Conservation (phyloP, 73 alveolate genomes). For the Breviolum minutum region DNA sequence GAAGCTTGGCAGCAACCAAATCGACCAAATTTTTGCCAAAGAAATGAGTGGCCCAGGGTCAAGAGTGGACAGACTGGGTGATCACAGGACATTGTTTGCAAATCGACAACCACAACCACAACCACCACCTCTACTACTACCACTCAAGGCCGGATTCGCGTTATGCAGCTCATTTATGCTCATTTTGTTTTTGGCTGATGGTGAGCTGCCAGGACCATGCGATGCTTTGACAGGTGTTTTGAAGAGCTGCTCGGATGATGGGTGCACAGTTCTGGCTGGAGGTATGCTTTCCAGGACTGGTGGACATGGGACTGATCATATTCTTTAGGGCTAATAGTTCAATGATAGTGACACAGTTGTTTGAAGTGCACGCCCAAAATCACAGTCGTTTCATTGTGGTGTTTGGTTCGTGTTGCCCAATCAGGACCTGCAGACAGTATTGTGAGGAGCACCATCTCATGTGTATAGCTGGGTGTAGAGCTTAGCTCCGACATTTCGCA, state of each 20-base stretch:
- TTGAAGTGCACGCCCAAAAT: not conserved
- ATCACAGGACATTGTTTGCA: constrained; percentile 11
- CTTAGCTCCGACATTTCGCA: not conserved
- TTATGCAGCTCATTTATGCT: too few relatives aligned
- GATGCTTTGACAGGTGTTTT: constrained; percentile 13
- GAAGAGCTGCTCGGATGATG: constrained; percentile 66
- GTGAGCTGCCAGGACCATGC: constrained; percentile 22
- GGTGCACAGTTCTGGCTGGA: constrained; percentile 78
- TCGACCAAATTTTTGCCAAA: not conserved
- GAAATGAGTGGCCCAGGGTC: not conserved
- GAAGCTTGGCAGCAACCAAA: not conserved
- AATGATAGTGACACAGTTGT: not conserved
- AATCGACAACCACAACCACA: constrained; percentile 68
- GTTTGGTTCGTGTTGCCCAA: too few relatives aligned
- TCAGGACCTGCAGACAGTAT: constrained; percentile 82
- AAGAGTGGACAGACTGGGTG: not conserved
- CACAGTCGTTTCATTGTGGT: not conserved
- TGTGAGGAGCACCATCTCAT: constrained; percentile 44
- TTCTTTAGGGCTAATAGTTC: not conserved
- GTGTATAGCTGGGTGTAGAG: constrained; percentile 42
- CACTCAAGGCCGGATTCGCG: not conserved
- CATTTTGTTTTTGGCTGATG: too few relatives aligned
- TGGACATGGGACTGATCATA: not conserved
- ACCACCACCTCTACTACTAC: constrained; percentile 41
- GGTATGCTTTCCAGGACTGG: constrained; percentile 76